Conservation (phyloP, 768 basidiomycete species). For the Lactarius indigo region DNA sequence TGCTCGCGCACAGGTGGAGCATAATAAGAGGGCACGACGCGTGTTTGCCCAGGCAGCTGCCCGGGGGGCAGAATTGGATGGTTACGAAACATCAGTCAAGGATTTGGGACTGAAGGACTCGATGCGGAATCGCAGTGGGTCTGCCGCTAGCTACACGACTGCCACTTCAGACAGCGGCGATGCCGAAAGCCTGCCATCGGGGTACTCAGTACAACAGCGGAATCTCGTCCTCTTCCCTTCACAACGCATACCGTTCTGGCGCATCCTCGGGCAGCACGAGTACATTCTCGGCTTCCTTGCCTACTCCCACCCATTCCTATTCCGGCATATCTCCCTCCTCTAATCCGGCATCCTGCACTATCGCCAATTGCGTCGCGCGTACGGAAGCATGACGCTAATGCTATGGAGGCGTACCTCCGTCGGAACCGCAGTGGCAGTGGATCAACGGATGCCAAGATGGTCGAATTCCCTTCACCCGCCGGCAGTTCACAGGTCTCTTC, state of each 20-base stretch:
- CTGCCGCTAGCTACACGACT: constrained; percentile 31
- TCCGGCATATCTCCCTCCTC: constrained; percentile 30
- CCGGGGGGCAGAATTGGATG: constrained; percentile 60
- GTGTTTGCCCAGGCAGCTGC: constrained; percentile 72
- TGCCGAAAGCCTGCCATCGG: constrained; percentile 26
- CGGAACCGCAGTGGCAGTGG: constrained; percentile 81
- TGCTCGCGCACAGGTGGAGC: constrained; percentile 73
- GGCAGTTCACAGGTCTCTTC: constrained; percentile 32
- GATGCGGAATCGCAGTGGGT: constrained; percentile 27
- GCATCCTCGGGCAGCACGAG: constrained; percentile 54
- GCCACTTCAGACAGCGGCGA: constrained; percentile 29
- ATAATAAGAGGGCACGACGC: constrained; percentile 71
- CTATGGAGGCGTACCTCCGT: constrained; percentile 80
- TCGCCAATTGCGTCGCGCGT: constrained; percentile 80
- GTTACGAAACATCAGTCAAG: constrained; percentile 38
- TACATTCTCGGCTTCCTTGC: constrained; percentile 38
- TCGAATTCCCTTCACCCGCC: constrained; percentile 44
- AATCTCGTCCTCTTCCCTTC: constrained; percentile 33
- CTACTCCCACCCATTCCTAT: constrained; percentile 36
- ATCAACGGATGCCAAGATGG: constrained; percentile 68
- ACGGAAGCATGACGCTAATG: constrained; percentile 80
- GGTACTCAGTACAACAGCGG: constrained; percentile 23
- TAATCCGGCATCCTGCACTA: constrained; percentile 47
- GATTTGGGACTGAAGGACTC: constrained; percentile 44
- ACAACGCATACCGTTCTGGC: constrained; percentile 37